Evolutionary conservation across 1,284 basidiomycete genomes (phyloP), one percentile per base, ranked within the genome.

Genomic region (Pseudozyma hubeiensis): DNA sequence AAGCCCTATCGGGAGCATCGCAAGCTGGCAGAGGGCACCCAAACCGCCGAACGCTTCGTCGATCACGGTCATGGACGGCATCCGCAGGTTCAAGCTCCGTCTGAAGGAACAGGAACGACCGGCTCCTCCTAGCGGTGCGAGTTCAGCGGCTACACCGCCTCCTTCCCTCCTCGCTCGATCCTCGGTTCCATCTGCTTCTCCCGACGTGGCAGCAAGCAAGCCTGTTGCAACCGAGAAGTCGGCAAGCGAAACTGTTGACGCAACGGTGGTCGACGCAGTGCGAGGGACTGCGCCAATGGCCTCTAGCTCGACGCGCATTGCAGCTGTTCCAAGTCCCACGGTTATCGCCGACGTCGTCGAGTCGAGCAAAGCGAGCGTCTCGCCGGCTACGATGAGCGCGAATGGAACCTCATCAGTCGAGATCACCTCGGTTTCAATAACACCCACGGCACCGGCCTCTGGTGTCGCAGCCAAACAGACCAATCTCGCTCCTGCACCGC

Each of bases 61-160:
- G 9, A 60, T 53, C 13, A 59, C 66, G 14, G 56, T 63, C 30
- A 56, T 56, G n/a, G 51, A 47, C 33, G 66, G 66, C 7, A 63
- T 68, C 52, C 45, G 60, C 14, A 57, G 59, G 14, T 71, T 62
- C 41, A 52, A 63, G 19, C 48, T 63, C 14, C 55, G 66, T 9
- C 39, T 19, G 34, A 56, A 60, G 24, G 52, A 55, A 24, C 47
- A 54, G 19, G 44, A 13, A 19, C 43, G 39, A 9, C 52, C 56
- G 3, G 48, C 52, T 19, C 35, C 55, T 14, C 48, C 60, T 17
- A 13, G 24, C 7, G 44, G n/a, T 16, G 41, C 48, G 14, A 34
- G 17, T 16, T n/a, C 10, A 13, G 10, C 19, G 7, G 8, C 56
- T 11, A 30, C 44, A 6, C 13, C 29, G 39, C 17, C 49, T 7